phyloP scores from a whole-genome alignment of 345 rosid species.

The Eucalyptus sideroxylon region DNA sequence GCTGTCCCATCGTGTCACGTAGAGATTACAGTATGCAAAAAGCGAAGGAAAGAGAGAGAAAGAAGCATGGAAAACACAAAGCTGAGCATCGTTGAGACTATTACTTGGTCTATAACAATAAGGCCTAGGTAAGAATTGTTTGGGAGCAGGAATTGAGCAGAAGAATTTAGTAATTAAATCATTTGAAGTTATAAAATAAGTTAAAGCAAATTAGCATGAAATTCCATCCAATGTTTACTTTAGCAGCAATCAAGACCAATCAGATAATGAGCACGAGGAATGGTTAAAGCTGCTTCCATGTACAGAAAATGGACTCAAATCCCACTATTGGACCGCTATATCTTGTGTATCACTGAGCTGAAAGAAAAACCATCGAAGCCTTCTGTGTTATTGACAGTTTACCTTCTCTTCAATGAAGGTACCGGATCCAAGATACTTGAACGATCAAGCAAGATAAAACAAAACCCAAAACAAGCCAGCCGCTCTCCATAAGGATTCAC shows the following conservation, averaged over 20 bases:
- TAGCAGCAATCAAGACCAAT: background rate
- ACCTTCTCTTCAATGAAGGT: constrained; percentile 14
- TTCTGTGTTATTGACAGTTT: constrained; percentile 18
- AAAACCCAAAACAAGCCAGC: background rate
- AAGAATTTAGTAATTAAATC: background rate
- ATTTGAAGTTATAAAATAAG: background rate
- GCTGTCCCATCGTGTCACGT: background rate
- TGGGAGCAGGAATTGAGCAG: background rate
- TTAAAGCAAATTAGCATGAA: background rate
- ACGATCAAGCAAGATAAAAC: background rate
- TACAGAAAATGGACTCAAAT: background rate
- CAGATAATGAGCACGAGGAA: background rate
- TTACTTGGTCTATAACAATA: background rate
- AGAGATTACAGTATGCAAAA: background rate
- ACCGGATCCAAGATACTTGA: background rate
- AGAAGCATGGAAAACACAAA: background rate
- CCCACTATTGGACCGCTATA: background rate
- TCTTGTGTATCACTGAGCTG: background rate
- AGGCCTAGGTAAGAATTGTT: background rate
- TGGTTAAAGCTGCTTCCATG: background rate
- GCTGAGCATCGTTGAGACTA: background rate
- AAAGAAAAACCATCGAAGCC: background rate
- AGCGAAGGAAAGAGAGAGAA: background rate
- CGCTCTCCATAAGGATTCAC: background rate
- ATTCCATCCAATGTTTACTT: background rate